Evolutionary conservation across 2,329 filamentous ascomycete species (phyloP).

Genomic region (Furcasterigmium sp.): DNA sequence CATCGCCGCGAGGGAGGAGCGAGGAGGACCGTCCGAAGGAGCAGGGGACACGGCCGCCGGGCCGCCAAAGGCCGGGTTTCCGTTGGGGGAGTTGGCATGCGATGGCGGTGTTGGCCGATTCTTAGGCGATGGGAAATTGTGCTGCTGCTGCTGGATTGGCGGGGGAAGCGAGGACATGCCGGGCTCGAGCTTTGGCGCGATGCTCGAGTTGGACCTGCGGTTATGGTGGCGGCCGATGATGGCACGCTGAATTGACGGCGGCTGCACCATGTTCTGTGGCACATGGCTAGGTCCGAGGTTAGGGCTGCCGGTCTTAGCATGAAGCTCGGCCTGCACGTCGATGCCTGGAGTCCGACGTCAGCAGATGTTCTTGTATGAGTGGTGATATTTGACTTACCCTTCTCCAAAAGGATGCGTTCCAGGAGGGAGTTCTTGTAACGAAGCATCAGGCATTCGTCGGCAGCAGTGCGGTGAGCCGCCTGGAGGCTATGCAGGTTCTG

Average conservation of each 20-base stretch:
- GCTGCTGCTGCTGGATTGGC: constrained; percentile 32
- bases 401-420: constrained; percentile 92
- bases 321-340: constrained; percentile 93
- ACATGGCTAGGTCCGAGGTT: constrained; percentile 66
- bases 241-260: constrained; percentile 72
- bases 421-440: constrained; percentile 97
- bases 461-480: constrained; percentile 87
- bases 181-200: constrained; percentile 68
- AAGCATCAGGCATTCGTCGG: constrained; percentile 96
- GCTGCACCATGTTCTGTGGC: constrained; percentile 64
- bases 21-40: constrained; percentile 30
- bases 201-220: constrained; percentile 66
- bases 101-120: constrained; percentile 79
- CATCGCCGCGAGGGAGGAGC: constrained; percentile 21
- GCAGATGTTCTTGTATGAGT: no score
- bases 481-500: constrained; percentile 89
- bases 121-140: constrained; percentile 56
- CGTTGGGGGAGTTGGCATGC: constrained; percentile 56
- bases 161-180: constrained; percentile 40
- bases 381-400: constrained; percentile 72
- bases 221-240: constrained; percentile 77
- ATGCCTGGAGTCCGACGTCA: constrained; percentile 57
- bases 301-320: constrained; percentile 85
- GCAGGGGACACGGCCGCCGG: constrained; percentile 37
- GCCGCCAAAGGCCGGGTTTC: constrained; percentile 36